phyloP scores from a whole-genome alignment of 2,329 filamentous ascomycete genomes.

The Clonostachys sp. region DNA sequence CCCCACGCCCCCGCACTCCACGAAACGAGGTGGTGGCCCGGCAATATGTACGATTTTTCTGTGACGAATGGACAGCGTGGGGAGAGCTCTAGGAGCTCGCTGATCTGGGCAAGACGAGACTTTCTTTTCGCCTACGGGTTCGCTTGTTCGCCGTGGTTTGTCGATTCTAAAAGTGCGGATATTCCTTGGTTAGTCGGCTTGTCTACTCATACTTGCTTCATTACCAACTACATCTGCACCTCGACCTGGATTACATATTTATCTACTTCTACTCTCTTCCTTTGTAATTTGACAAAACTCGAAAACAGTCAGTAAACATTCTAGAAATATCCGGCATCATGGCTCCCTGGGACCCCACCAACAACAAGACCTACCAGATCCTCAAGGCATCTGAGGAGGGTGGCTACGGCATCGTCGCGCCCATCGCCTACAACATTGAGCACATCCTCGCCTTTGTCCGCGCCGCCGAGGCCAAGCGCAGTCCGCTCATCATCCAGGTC shows the following conservation, averaged over 20 bases:
- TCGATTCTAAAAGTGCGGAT: no score
- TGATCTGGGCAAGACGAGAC: no score
- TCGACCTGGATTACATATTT: background rate
- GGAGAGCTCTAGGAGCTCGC: no score
- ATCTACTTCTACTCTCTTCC: background rate
- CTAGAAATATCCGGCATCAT: conserved; percentile 4
- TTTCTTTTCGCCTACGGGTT: no score
- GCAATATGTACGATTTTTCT: no score
- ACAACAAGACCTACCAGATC: conserved; percentile 27
- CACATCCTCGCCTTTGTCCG: conserved; percentile 63
- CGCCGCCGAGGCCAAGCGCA: conserved; percentile 62
- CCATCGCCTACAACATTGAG: conserved; percentile 63
- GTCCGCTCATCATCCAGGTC: conserved; percentile 64
- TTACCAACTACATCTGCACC: background rate
- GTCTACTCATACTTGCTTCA: no score
- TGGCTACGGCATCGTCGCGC: conserved; percentile 47
- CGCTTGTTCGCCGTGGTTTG: no score
- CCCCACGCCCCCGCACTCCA: no score
- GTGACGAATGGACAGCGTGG: no score
- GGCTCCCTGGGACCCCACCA: conserved; percentile 10
- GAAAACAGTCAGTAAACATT: background rate
- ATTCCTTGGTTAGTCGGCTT: no score
- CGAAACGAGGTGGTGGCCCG: no score
- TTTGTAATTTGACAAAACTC: no score
- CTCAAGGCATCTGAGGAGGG: conserved; percentile 47